phyloP scores from a whole-genome alignment of 148 eudicot genomes.

The Heliosperma pusillum region DNA sequence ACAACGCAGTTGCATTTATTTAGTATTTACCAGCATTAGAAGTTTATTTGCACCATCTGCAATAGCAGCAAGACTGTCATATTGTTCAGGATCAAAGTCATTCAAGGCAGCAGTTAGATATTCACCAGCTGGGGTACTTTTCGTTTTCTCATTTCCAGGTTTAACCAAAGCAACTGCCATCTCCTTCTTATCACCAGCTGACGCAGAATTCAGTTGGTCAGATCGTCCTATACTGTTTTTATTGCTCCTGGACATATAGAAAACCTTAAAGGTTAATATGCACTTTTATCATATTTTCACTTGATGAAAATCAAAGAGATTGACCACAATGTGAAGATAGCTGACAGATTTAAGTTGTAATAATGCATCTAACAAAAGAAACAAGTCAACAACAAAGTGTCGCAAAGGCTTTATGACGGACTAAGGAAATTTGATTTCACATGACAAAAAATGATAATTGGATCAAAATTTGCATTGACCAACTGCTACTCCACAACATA shows the following conservation, averaged over 20 bases:
- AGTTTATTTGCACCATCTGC: slow-evolving; percentile 99
- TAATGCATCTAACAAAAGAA: not conserved
- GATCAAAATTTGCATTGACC: not conserved
- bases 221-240: slow-evolving; percentile 42
- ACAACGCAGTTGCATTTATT: not conserved
- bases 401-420: not conserved
- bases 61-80: slow-evolving; percentile 91
- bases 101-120: slow-evolving; percentile 90
- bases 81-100: slow-evolving; percentile 91
- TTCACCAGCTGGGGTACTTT: slow-evolving; percentile 97
- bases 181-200: slow-evolving; percentile 54
- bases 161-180: slow-evolving; percentile 74
- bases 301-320: not conserved
- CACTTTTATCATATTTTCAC: not conserved
- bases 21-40: slow-evolving; percentile 77
- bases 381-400: not conserved
- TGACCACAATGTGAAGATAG: not conserved
- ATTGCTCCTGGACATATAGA: slow-evolving; percentile 43
- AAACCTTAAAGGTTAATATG: slow-evolving; percentile 19
- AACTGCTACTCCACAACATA: not conserved
- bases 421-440: not conserved
- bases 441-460: not conserved
- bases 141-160: slow-evolving; percentile 59
- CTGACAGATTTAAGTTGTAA: not conserved
- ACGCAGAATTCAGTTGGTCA: slow-evolving; percentile 41